Percentiles rank a stretch among this genome's conserved stretches.
These are phyloP conservation scores for Gnetum montanum DNA, from an alignment of 75 land plant species.

Conservation along the genomic window DNA sequence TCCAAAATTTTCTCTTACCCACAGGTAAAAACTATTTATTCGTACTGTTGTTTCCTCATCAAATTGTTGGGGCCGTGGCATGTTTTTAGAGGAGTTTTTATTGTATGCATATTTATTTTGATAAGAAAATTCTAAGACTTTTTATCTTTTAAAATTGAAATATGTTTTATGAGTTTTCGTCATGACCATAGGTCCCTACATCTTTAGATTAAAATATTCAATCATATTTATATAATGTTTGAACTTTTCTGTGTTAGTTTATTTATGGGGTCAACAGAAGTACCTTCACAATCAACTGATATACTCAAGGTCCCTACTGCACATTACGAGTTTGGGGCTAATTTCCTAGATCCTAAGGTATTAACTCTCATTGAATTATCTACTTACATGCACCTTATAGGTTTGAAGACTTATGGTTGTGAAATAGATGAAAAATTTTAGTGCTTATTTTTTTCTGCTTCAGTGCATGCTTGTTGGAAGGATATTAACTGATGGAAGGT, in stretches of 20 bases:
- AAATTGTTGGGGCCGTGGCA: background rate
- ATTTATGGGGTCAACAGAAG: slow-evolving; percentile 80
- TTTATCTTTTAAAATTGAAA: too few relatives aligned
- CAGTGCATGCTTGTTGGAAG: slow-evolving; percentile 96
- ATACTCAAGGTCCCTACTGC: slow-evolving; percentile 84
- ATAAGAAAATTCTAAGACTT: too few relatives aligned
- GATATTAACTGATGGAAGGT: slow-evolving; percentile 85
- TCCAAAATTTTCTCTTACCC: slow-evolving; percentile 83
- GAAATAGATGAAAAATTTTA: too few relatives aligned
- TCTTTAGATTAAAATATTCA: too few relatives aligned
- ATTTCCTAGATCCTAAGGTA: slow-evolving; percentile 83
- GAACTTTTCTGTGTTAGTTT: slow-evolving; percentile 38
- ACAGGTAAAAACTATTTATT: slow-evolving; percentile 76
- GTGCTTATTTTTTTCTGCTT: slow-evolving; percentile 11
- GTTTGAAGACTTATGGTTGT: too few relatives aligned
- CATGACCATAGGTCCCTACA: too few relatives aligned
- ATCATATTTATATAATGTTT: background rate
- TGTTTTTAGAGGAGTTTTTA: background rate
- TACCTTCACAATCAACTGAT: slow-evolving; percentile 83
- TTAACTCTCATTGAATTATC: too few relatives aligned
- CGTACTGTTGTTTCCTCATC: background rate
- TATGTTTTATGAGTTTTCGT: too few relatives aligned
- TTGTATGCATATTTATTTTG: too few relatives aligned
- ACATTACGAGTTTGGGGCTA: slow-evolving; percentile 96
- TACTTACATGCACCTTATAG: too few relatives aligned